Evolutionary conservation across 2,329 filamentous ascomycete genomes (phyloP).

Genomic region (Didymosphaeria variabile): DNA sequence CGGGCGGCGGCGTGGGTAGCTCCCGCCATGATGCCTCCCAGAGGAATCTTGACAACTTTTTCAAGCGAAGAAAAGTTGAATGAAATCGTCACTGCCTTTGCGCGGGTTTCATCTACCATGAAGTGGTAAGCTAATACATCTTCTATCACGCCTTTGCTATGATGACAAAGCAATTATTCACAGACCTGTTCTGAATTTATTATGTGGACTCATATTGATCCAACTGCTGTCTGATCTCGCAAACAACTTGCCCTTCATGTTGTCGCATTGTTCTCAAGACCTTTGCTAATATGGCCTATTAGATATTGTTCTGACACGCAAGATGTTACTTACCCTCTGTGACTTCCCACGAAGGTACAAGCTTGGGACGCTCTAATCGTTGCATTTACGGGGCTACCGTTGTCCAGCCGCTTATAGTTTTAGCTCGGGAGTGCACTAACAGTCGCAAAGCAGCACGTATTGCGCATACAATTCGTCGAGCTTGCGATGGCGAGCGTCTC

Average conservation of each 20-base stretch:
- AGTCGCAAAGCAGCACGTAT: too few relatives aligned
- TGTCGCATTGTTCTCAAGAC: neutral
- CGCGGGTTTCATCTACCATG: neutral
- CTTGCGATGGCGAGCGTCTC: too few relatives aligned
- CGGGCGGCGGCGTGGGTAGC: conserved; percentile 83
- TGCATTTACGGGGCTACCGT: too few relatives aligned
- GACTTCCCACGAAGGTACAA: neutral
- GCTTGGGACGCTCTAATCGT: neutral
- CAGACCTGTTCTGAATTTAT: conserved; percentile 83
- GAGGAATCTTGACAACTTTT: conserved; percentile 79
- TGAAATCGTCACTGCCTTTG: conserved; percentile 3
- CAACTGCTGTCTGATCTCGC: conserved; percentile 81
- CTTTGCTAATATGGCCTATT: neutral
- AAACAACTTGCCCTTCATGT: conserved; percentile 2
- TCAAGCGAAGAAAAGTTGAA: conserved; percentile 62
- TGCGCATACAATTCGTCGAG: too few relatives aligned
- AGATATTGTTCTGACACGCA: neutral
- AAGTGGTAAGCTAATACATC: conserved; percentile 33
- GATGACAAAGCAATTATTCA: conserved; percentile 71
- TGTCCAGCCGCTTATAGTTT: too few relatives aligned
- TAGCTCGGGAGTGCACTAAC: too few relatives aligned
- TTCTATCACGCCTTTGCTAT: conserved; percentile 45
- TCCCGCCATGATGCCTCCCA: conserved; percentile 78
- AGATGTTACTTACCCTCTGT: neutral
- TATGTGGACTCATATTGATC: conserved; percentile 76